These are phyloP conservation scores for Neofusicoccum umdonicola DNA, from an alignment of 2,329 filamentous ascomycete genomes.

Conservation along the genomic window DNA sequence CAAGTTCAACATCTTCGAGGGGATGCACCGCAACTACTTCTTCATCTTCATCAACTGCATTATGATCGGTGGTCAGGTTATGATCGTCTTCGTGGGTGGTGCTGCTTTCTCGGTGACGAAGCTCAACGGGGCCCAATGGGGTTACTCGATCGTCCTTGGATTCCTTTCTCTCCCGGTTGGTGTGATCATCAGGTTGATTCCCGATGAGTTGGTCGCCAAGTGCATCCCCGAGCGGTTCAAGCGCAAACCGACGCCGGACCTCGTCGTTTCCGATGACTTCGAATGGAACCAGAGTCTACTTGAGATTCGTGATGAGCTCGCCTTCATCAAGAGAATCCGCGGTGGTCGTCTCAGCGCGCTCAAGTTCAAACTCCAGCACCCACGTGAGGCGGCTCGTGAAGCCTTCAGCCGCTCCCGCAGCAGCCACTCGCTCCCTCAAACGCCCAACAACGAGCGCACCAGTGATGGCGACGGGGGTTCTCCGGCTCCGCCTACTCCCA, in stretches of 20 bases:
- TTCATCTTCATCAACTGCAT: conserved; percentile 81
- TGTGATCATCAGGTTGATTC: conserved; percentile 75
- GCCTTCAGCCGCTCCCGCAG: conserved; percentile 54
- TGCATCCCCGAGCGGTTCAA: conserved; percentile 44
- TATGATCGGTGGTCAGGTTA: conserved; percentile 84
- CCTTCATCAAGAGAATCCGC: conserved; percentile 76
- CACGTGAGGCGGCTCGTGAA: conserved; percentile 43
- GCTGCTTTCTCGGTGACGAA: conserved; percentile 71
- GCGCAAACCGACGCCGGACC: conserved; percentile 41
- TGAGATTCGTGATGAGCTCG: conserved; percentile 76
- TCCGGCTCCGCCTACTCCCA: conserved; percentile 48
- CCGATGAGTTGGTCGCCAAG: conserved; percentile 62
- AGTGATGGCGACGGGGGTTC: conserved; percentile 32
- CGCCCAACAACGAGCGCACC: conserved; percentile 55
- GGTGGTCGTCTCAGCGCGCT: conserved; percentile 79
- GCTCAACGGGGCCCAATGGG: conserved; percentile 78
- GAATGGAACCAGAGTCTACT: conserved; percentile 68
- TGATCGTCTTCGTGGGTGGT: conserved; percentile 87
- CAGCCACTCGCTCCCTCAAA: conserved; percentile 63
- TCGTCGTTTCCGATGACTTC: conserved; percentile 45
- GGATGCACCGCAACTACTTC: conserved; percentile 79
- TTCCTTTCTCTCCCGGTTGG: conserved; percentile 83
- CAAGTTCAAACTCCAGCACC: conserved; percentile 74
- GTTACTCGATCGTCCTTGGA: conserved; percentile 78
- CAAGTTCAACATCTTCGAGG: conserved; percentile 92